Evolutionary conservation across 306 rosid genomes (phyloP), one percentile per base, ranked within the genome.

Genomic region (Calophaca sinica): DNA sequence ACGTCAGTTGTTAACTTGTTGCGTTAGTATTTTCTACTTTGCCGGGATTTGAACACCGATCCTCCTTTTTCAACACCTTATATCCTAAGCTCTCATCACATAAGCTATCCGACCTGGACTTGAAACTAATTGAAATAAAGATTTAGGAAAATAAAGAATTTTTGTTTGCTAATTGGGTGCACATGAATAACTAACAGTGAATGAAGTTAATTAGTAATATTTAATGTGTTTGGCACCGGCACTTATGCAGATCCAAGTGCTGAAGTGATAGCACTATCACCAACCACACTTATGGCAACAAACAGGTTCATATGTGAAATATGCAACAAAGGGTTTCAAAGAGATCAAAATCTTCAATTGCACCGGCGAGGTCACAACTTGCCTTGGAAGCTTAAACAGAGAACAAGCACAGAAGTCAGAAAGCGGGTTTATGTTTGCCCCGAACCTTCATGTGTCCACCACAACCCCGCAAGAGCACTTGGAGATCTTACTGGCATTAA

Each of bases 401-500:
- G 96, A 81, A 77, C 82, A 1, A 77, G 73, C 46, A 72, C 83
- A 2, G 96, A 91, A 33, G 51, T 85, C 28, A 49, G 82, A 29
- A 89, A 88, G 79, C 42, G 83, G 59, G 98, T 93, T 35, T 93
- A 90, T 5, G 86, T 93, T 10, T 93, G 98, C 39, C 98, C 98
- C 0, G 98, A 90, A 58, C 48, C 91, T 2, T 82, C 91, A 0
- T 93, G 98, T 7, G 98, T 93, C 8, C 98, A 93, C 75, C 94
- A 93, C 74, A 86, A 84, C 45, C 96, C 98, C 0, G 79, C 83
- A 8, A 82, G 98, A 36, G 98, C 98, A 15, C 85, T 93, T 0
- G 98, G 98, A 2, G 98, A 93, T 73, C 96, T 93, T 29, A 93
- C 98, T 0, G 98, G 98, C 10, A 90, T 93, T 26, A 93, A 93